Conservation (phyloP, 2,329 filamentous ascomycete species). For the Xylariales sp. region DNA sequence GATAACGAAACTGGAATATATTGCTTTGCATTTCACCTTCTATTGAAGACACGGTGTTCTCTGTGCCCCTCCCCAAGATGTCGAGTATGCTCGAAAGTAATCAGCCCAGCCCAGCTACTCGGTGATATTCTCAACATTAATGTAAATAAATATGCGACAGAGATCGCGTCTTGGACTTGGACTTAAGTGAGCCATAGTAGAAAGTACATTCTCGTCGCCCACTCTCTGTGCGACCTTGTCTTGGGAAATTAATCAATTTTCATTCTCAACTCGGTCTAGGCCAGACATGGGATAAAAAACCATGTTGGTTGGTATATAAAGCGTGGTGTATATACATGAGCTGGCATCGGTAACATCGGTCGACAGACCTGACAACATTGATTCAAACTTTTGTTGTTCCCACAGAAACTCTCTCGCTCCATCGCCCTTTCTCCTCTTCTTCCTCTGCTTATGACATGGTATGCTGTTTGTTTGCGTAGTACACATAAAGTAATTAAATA, state of each 20-base stretch:
- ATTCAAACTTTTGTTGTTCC: constrained; percentile 2
- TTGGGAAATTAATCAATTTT: background rate
- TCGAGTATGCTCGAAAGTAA: background rate
- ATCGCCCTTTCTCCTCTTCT: background rate
- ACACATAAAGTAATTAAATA: constrained; percentile 8
- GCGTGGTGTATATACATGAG: constrained; percentile 20
- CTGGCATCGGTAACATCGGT: constrained; percentile 1
- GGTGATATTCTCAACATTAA: background rate
- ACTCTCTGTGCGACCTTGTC: background rate
- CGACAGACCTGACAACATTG: background rate
- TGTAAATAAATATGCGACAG: background rate
- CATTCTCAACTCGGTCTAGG: background rate
- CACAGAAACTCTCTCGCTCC: background rate
- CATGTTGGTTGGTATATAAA: constrained; percentile 13
- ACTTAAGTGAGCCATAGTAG: background rate
- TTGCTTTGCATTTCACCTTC: constrained; percentile 8
- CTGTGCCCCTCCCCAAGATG: background rate
- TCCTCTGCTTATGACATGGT: background rate
- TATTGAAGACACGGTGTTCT: background rate
- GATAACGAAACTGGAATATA: constrained; percentile 27
- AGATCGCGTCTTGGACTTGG: background rate
- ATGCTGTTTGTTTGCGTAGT: constrained; percentile 15
- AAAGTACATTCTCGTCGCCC: too few species aligned
- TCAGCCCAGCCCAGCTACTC: background rate
- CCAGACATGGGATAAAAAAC: constrained; percentile 5